Conservation (phyloP, 2,329 filamentous ascomycete genomes). For the Cercospora sp. region DNA sequence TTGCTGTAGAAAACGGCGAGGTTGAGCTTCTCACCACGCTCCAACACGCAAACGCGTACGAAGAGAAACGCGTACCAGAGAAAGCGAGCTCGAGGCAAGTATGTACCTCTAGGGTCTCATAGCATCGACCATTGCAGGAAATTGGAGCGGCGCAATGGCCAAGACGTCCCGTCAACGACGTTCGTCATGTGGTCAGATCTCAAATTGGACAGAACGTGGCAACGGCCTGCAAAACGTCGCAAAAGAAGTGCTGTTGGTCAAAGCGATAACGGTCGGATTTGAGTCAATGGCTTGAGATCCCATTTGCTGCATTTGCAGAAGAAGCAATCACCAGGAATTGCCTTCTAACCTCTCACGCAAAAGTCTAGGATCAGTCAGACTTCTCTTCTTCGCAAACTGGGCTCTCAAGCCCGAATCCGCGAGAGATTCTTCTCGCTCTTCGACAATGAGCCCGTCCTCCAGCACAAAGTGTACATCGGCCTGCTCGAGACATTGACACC, state of each 20-base stretch:
- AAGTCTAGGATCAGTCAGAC: constrained; percentile 33
- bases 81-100: not conserved
- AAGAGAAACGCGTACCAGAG: not conserved
- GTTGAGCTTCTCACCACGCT: not conserved
- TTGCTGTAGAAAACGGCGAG: not conserved
- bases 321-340: constrained; percentile 18
- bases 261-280: not conserved
- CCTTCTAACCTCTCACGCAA: constrained; percentile 30
- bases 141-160: not conserved
- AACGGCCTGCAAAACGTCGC: not conserved
- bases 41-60: not conserved
- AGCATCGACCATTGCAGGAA: not conserved
- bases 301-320: not conserved
- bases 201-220: not conserved
- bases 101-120: not conserved
- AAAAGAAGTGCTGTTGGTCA: not conserved
- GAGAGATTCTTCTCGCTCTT: not conserved
- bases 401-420: not conserved
- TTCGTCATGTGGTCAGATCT: not conserved
- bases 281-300: not conserved
- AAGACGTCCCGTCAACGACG: not conserved
- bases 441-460: not conserved
- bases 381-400: constrained; percentile 27
- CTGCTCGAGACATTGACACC: constrained; percentile 32
- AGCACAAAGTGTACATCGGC: constrained; percentile 20